phyloP scores from a whole-genome alignment of 2,329 filamentous ascomycete species.

The Fusarium albosuccineum region DNA sequence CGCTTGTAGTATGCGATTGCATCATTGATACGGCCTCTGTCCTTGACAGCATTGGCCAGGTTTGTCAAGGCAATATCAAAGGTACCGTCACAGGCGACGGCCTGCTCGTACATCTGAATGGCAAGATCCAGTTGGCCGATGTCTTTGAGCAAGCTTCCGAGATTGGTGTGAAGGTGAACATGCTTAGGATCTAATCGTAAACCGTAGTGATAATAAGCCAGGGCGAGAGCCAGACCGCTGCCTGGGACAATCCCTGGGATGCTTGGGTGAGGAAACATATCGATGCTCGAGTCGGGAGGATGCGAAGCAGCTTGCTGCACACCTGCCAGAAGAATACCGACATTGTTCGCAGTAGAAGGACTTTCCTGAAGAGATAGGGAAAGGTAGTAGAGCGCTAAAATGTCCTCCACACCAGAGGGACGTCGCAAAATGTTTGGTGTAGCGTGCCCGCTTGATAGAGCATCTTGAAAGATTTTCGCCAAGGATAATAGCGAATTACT shows the following conservation, averaged over 20 bases:
- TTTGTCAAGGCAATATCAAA: slow-evolving; percentile 99
- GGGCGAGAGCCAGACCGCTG: slow-evolving; percentile 87
- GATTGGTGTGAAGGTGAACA: slow-evolving; percentile 95
- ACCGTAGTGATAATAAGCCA: slow-evolving; percentile 97
- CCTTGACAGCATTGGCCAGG: slow-evolving; percentile 96
- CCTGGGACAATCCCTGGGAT: slow-evolving; percentile 87
- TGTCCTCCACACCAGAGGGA: slow-evolving; percentile 86
- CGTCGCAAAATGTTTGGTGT: slow-evolving; percentile 68
- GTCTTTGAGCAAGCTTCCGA: slow-evolving; percentile 95
- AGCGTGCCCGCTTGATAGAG: slow-evolving; percentile 81
- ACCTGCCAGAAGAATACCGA: slow-evolving; percentile 95
- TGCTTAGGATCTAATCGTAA: slow-evolving; percentile 87
- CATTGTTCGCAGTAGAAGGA: slow-evolving; percentile 97
- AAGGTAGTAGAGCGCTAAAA: slow-evolving; percentile 93
- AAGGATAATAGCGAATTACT: slow-evolving; percentile 95
- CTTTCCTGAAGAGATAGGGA: slow-evolving; percentile 95
- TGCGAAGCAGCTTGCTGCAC: slow-evolving; percentile 76
- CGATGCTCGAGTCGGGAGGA: slow-evolving; percentile 18
- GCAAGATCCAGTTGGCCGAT: slow-evolving; percentile 92
- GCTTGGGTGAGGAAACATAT: slow-evolving; percentile 47
- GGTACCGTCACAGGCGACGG: slow-evolving; percentile 89
- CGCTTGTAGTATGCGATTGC: slow-evolving; percentile 93
- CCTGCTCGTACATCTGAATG: slow-evolving; percentile 97
- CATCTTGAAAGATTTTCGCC: slow-evolving; percentile 97
- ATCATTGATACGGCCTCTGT: slow-evolving; percentile 91